Percentiles rank a stretch among this genome's conserved stretches.
Conservation (phyloP, 2,329 filamentous ascomycete genomes). For the Verruconis gallopava region DNA sequence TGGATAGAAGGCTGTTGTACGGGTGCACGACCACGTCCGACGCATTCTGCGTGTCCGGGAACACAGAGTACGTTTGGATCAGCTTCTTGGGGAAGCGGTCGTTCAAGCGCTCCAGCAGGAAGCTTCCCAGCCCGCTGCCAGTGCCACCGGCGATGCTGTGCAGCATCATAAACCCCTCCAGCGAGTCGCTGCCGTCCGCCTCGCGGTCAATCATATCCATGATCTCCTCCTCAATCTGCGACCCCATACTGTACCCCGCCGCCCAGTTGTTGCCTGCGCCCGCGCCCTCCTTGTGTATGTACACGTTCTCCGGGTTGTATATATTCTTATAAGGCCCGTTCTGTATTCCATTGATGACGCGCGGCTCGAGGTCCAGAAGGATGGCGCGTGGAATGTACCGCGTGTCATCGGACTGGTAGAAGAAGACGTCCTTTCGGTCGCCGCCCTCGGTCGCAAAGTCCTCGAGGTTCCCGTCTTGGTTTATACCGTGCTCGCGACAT, state of each 20-base stretch:
- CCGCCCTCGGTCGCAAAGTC: conserved; percentile 96
- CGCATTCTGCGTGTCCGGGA: conserved; percentile 79
- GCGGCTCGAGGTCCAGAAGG: conserved; percentile 84
- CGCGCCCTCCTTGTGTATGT: conserved; percentile 82
- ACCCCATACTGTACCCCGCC: conserved; percentile 85
- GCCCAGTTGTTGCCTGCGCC: conserved; percentile 98
- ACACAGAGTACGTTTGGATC: conserved; percentile 97
- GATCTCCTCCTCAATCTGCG: conserved; percentile 86
- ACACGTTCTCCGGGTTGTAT: conserved; percentile 99
- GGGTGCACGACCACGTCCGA: conserved; percentile 93
- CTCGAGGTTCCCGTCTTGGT: conserved; percentile 89
- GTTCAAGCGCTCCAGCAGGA: conserved; percentile 87
- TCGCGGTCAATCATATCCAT: conserved; percentile 99
- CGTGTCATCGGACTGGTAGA: conserved; percentile 97
- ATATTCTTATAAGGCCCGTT: conserved; percentile 93
- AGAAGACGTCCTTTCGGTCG: conserved; percentile 97
- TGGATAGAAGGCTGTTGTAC: conserved; percentile 90
- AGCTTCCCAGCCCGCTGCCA: conserved; percentile 89
- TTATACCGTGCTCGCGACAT: conserved; percentile 96
- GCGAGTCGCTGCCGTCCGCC: conserved; percentile 91
- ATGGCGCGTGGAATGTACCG: conserved; percentile 96
- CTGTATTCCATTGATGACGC: conserved; percentile 86
- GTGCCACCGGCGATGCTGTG: conserved; percentile 97
- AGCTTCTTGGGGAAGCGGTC: conserved; percentile 98
- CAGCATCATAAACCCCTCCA: conserved; percentile 98